Evolutionary conservation across 75 land plant species (phyloP), one percentile per base, ranked within the genome.

Genomic region (Azolla pinnata): DNA sequence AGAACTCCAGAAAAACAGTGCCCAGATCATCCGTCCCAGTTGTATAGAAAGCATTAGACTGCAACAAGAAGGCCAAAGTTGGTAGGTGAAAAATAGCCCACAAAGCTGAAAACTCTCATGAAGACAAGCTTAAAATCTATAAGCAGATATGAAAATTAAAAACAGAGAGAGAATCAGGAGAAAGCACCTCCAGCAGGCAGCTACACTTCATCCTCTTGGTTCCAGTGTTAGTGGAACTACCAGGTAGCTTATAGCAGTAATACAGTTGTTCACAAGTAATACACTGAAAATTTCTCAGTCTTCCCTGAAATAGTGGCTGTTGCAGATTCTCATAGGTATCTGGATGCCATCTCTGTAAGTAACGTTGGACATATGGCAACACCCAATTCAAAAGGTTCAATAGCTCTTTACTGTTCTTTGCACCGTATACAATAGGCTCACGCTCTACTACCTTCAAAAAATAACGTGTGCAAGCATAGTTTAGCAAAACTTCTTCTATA

Each of bases 301-400:
- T 21, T 18, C 50, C 74, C 31, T 35, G 64, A 45, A 73, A 64
- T 29, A 34, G 67, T 50, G 54, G 28, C 34, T 65, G 55, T 70
- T 86, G 78, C 26, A 81, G 54, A 25, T 50, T 46, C 14, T 34
- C 28, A 59, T 84, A 90, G 51, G 30, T 51, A 28, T 77, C 70
- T 14, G 73, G 69, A 56, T 87, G 84, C 53, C 64, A 26, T 29
- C 63, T 69, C 46, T 55, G 63, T 24, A 90, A 50, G 50, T 87
- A 90, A 19, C 97, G 78, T 58, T 90, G 97, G 19, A 79, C 88
- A 75, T 71, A 90, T 34, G 87, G 87, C 56, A 90, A 77, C 52
- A 75, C 67, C 92, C 91, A 81, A 26, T 73, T 73, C 35, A 90
- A 44, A 33, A 87, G 53, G 3, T 75, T 75, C 20, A 60, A 29